Percentiles rank a stretch among this genome's conserved stretches.
These are phyloP conservation scores for Starmera pachycereana DNA, from an alignment of 805 yeast genomes.

Conservation along the genomic window DNA sequence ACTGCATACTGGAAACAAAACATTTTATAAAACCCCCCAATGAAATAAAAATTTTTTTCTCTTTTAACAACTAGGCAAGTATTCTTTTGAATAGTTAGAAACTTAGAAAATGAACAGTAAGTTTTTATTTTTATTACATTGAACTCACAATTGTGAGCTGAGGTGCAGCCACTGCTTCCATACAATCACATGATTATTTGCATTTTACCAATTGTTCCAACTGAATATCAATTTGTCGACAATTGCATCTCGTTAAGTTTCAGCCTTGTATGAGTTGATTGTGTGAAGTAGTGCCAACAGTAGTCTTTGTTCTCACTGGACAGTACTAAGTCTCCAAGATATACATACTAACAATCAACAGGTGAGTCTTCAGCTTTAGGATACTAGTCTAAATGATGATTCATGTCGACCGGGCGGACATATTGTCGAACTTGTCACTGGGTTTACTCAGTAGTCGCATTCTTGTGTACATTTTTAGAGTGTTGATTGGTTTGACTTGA, in stretches of 20 bases:
- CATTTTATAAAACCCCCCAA: too few species aligned
- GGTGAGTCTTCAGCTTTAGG: constrained; percentile 10
- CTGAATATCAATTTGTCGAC: constrained; percentile 44
- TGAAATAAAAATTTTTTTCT: too few species aligned
- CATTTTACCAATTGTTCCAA: constrained; percentile 45
- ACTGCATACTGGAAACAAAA: too few species aligned
- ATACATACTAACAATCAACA: constrained; percentile 19
- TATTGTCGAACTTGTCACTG: constrained; percentile 24
- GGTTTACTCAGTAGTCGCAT: constrained; percentile 32
- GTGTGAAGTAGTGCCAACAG: background rate
- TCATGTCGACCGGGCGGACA: constrained; percentile 43
- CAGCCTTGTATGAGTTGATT: constrained; percentile 48
- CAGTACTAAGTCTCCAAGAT: too few species aligned
- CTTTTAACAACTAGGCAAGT: too few species aligned
- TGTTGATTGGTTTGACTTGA: constrained; percentile 37
- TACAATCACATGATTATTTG: constrained; percentile 3
- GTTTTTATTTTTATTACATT: too few species aligned
- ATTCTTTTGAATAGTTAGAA: too few species aligned
- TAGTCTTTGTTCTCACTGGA: too few species aligned
- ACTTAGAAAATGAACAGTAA: too few species aligned
- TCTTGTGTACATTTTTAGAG: constrained; percentile 40
- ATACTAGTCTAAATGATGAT: constrained; percentile 9
- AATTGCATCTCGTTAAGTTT: constrained; percentile 47
- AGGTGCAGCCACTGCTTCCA: too few species aligned
- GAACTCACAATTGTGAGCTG: too few species aligned